phyloP scores from a whole-genome alignment of 441 rosid genomes.

The Populus hybrid region DNA sequence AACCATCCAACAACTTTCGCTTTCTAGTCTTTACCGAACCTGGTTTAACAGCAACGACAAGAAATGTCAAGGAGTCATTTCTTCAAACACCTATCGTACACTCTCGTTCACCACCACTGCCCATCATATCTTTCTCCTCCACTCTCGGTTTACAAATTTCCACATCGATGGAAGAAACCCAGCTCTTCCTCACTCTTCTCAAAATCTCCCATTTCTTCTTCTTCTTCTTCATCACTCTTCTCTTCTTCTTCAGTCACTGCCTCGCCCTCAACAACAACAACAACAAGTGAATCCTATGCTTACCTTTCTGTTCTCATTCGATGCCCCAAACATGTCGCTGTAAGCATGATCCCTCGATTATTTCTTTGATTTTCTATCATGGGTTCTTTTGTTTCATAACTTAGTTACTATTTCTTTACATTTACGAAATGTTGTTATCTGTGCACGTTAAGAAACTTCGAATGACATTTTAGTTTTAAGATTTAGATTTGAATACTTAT shows the following conservation, averaged over 20 bases:
- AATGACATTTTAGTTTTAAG: not conserved
- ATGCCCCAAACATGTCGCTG: slow-evolving; percentile 52
- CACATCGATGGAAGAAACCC: slow-evolving; percentile 3
- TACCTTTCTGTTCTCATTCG: slow-evolving; percentile 74
- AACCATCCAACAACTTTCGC: not conserved
- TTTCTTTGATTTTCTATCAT: not conserved
- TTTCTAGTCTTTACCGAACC: not conserved
- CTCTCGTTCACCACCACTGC: slow-evolving; percentile 12
- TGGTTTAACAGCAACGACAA: not conserved
- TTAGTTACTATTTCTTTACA: not conserved
- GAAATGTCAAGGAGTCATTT: slow-evolving; percentile 56
- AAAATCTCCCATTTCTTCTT: slow-evolving; percentile 1
- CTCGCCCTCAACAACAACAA: not conserved
- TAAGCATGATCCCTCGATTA: slow-evolving; percentile 27
- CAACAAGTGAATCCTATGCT: slow-evolving; percentile 35
- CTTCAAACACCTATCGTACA: slow-evolving; percentile 54
- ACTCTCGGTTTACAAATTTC: slow-evolving; percentile 13
- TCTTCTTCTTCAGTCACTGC: no score
- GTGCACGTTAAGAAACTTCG: not conserved
- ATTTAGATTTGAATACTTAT: not conserved
- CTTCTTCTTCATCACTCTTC: slow-evolving; percentile 2
- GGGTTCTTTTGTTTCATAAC: not conserved
- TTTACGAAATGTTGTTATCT: not conserved
- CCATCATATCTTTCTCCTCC: slow-evolving; percentile 21
- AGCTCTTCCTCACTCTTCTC: slow-evolving; percentile 21